Evolutionary conservation across 2,329 filamentous ascomycete species (phyloP), one percentile per base, ranked within the genome.

Genomic region (Epicoccum nigrum): DNA sequence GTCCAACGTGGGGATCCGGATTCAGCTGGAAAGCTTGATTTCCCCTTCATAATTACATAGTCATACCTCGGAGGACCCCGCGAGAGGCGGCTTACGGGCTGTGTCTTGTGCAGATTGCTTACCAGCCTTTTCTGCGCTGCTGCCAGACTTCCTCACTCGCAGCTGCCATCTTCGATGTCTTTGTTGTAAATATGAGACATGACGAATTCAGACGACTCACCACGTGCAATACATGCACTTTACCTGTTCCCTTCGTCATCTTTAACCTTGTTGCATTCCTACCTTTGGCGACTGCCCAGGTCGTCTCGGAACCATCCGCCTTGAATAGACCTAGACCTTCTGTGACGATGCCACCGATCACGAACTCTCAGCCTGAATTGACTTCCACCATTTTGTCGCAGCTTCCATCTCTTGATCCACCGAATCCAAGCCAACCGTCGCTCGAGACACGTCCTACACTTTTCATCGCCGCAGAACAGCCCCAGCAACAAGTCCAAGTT

Each of bases 391-490:
- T 35, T 16, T 32, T 15, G 6, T 31, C 30, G 11, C 16, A 30
- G 28, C 28, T 11, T 13, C 13, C 17, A 28, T 16, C 30, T 16
- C 5, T 38, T 4, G 13, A 11, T 15, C 38, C 49, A 7, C 12
- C 25, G 1, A 17, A 28, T 4, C 28, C 43, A 28, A 25, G 9
- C 11, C 38, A 43, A 19, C 27, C 44, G 27, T 33, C 39, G 13
- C 31, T 44, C 28, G 5, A 33, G n/a, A 47, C 39, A 2, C 45
- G 34, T 12, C 46, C 49, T 27, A 47, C 52, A 7, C 41, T 57
- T 31, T 58, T 60, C 37, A 45, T 55, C 11, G 45, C 39, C 27
- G 44, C 42, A 15, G 49, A 25, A 13, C 41, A 51, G 31, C 31
- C 41, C 6, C 15, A 49, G 9, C 27, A 42, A 40, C 21, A 50